A percentile compares a stretch with the other conserved stretches of the same genome.
phyloP scores from a whole-genome alignment of 805 yeast species.

The Metschnikowia aberdeeniae region DNA sequence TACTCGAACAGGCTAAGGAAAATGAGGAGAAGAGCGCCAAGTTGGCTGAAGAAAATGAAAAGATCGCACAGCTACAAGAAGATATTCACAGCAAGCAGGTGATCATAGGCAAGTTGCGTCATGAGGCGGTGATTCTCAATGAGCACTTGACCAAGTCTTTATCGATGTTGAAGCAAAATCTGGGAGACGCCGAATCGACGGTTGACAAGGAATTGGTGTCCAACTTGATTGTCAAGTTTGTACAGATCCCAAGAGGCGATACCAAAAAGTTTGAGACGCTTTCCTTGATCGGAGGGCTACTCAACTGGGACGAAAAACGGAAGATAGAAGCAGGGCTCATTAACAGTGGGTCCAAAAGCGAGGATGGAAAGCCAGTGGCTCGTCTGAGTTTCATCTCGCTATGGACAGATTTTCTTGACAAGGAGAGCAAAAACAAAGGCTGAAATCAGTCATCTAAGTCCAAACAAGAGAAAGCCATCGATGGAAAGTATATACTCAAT shows the following conservation, averaged over 20 bases:
- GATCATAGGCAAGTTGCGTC: conserved; percentile 84
- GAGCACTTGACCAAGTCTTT: conserved; percentile 95
- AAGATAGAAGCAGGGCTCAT: conserved; percentile 71
- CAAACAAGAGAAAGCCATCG: not conserved
- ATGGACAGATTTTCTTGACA: conserved; percentile 79
- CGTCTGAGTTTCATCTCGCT: conserved; percentile 61
- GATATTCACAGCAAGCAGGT: conserved; percentile 60
- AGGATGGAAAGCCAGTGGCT: conserved; percentile 20
- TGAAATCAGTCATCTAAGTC: not conserved
- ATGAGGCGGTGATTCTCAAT: conserved; percentile 88
- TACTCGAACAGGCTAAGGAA: conserved; percentile 5
- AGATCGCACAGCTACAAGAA: conserved; percentile 50
- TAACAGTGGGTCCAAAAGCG: conserved; percentile 22
- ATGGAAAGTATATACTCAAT: too few relatives aligned
- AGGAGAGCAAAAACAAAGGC: conserved; percentile 44
- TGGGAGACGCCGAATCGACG: conserved; percentile 54
- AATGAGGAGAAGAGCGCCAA: not conserved
- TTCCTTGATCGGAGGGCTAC: conserved; percentile 72
- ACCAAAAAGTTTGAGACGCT: conserved; percentile 92
- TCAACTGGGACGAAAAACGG: conserved; percentile 85
- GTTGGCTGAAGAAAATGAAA: conserved; percentile 18
- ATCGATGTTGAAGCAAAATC: conserved; percentile 73
- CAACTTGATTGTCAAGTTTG: conserved; percentile 78
- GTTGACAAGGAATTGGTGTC: conserved; percentile 88
- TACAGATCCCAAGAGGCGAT: conserved; percentile 87